Evolutionary conservation across 768 basidiomycete species (phyloP).

Genomic region (Phylloporus sp.): DNA sequence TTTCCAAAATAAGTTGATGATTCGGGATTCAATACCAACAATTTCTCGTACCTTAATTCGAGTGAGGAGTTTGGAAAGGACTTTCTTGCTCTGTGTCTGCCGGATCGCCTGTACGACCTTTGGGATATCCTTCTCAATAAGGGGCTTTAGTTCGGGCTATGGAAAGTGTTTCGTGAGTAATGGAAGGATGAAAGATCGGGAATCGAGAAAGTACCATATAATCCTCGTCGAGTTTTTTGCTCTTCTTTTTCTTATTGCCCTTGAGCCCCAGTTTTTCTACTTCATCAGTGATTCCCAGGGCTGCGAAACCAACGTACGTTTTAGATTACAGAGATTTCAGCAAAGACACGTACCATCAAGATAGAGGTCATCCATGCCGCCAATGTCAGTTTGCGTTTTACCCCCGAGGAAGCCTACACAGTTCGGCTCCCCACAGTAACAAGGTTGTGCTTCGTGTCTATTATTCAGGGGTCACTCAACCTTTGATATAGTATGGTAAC

Average conservation of each 20-base stretch:
- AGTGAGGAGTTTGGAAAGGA: slow-evolving; percentile 77
- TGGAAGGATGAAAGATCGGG: not conserved
- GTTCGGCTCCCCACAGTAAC: slow-evolving; percentile 93
- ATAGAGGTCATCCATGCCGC: slow-evolving; percentile 90
- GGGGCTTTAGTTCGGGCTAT: slow-evolving; percentile 74
- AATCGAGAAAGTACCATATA: slow-evolving; percentile 56
- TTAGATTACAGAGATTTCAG: not conserved
- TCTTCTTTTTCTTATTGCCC: slow-evolving; percentile 84
- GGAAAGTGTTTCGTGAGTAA: not conserved
- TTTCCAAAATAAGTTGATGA: not conserved
- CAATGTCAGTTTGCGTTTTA: slow-evolving; percentile 96
- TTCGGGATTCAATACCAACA: not conserved
- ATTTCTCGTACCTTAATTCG: slow-evolving; percentile 67
- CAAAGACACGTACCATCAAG: slow-evolving; percentile 63
- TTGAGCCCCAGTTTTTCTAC: slow-evolving; percentile 80
- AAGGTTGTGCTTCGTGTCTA: slow-evolving; percentile 91
- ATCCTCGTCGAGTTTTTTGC: slow-evolving; percentile 93
- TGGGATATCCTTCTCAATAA: slow-evolving; percentile 76
- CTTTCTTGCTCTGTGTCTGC: slow-evolving; percentile 79
- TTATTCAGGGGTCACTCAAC: not conserved
- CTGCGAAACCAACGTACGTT: slow-evolving; percentile 35
- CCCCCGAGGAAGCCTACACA: slow-evolving; percentile 97
- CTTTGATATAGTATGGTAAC: not conserved
- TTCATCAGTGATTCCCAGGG: slow-evolving; percentile 92
- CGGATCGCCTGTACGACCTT: slow-evolving; percentile 90